Percentiles rank a stretch among this genome's conserved stretches.
Evolutionary conservation across 2,329 filamentous ascomycete genomes (phyloP).

Genomic region (Hypoxylon sp.): DNA sequence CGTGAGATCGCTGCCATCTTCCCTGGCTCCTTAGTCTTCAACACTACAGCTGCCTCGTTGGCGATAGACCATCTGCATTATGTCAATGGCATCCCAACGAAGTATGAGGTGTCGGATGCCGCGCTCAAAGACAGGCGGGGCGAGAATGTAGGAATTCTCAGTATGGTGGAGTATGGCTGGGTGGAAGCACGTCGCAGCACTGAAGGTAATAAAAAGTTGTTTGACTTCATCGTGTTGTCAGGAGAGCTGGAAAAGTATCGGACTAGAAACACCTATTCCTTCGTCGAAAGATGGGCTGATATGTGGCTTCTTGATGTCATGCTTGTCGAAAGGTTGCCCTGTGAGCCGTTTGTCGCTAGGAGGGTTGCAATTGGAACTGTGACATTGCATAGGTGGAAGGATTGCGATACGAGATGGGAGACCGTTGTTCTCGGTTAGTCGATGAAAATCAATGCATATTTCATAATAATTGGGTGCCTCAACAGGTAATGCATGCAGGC

Average conservation of each 20-base stretch:
- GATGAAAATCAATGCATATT: no score
- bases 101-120: background rate
- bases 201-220: conserved; percentile 3
- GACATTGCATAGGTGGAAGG: background rate
- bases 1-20: conserved; percentile 10
- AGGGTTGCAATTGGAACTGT: background rate
- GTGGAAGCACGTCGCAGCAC: conserved; percentile 2
- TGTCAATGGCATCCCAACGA: background rate
- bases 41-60: conserved; percentile 22
- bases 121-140: background rate
- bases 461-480: no score
- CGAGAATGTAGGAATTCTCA: background rate
- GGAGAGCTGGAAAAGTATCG: conserved; percentile 1
- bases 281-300: background rate
- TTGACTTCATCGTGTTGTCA: conserved; percentile 7
- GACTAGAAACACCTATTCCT: background rate
- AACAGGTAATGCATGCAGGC: no score
- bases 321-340: background rate
- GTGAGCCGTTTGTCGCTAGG: background rate
- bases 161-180: background rate
- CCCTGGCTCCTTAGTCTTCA: conserved; percentile 19
- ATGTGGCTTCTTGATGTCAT: conserved; percentile 27
- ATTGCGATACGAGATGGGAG: conserved; percentile 3
- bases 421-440: conserved; percentile 1
- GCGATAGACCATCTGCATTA: conserved; percentile 5